phyloP scores from a whole-genome alignment of 78 protist genomes.

The Dictyostelium firmibasis region DNA sequence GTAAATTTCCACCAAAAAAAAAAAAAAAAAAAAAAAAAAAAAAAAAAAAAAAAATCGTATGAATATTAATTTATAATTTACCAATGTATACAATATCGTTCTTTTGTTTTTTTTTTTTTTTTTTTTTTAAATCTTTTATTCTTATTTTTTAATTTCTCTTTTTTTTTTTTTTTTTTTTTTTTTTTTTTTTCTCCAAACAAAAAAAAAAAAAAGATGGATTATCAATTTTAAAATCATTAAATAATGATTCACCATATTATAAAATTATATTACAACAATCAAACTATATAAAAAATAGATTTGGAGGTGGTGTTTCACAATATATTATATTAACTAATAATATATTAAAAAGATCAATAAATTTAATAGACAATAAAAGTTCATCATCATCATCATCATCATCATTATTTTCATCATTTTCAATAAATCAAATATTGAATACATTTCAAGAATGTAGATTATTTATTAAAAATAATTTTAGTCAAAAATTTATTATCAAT shows the following conservation, averaged over 20 bases:
- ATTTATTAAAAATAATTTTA: background rate
- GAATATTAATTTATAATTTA: too few relatives aligned
- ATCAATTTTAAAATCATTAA: constrained; percentile 19
- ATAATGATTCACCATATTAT: constrained; percentile 37
- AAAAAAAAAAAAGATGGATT: constrained; percentile 6
- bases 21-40: too few relatives aligned
- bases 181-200: too few relatives aligned
- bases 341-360: background rate
- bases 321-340: background rate
- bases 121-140: too few relatives aligned
- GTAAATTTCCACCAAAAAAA: background rate
- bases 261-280: constrained; percentile 2
- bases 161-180: background rate
- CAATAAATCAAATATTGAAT: background rate
- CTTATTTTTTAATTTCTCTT: background rate
- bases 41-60: too few relatives aligned
- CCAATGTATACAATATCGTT: too few relatives aligned
- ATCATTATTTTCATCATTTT: background rate
- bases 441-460: background rate
- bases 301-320: constrained; percentile 36
- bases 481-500: background rate
- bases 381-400: background rate
- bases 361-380: background rate
- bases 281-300: background rate
- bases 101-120: background rate